Percentiles rank a stretch among this genome's conserved stretches.
phyloP scores from a whole-genome alignment of 768 basidiomycete species.

The Tricholoma sp. region DNA sequence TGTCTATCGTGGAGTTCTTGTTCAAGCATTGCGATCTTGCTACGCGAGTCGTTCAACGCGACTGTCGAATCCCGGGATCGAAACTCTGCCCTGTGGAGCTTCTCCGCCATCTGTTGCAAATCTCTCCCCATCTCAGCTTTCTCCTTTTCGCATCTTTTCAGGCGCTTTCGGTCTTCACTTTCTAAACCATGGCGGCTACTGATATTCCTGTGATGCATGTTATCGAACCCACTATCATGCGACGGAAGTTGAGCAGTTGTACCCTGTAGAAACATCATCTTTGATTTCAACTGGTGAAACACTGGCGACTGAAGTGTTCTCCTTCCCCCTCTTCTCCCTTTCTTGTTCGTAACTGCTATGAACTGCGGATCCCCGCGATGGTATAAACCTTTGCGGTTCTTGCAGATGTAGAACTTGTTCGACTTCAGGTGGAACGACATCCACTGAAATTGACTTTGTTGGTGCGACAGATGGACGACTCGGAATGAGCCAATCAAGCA shows the following conservation, averaged over 20 bases:
- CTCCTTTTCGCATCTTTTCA: slow-evolving; percentile 4
- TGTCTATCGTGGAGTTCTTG: no score
- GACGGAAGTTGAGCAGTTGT: not conserved
- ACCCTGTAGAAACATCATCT: not conserved
- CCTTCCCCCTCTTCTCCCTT: not conserved
- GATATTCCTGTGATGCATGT: not conserved
- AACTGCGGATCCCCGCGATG: not conserved
- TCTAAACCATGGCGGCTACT: no score
- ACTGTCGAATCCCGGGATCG: slow-evolving; percentile 5
- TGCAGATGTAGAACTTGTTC: not conserved
- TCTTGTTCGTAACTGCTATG: not conserved
- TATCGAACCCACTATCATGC: not conserved
- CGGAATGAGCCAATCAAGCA: not conserved
- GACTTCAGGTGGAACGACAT: not conserved
- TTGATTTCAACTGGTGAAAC: not conserved
- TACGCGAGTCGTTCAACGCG: not conserved
- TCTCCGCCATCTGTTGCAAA: not conserved
- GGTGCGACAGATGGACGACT: not conserved
- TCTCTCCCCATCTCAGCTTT: slow-evolving; percentile 3
- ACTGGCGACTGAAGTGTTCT: not conserved
- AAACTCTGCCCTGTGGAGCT: not conserved
- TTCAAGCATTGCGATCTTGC: not conserved
- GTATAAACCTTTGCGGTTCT: not conserved
- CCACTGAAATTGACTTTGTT: not conserved
- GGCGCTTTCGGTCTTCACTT: not conserved